Conservation (phyloP, 345 rosid genomes). For the Lepidium sativum region DNA sequence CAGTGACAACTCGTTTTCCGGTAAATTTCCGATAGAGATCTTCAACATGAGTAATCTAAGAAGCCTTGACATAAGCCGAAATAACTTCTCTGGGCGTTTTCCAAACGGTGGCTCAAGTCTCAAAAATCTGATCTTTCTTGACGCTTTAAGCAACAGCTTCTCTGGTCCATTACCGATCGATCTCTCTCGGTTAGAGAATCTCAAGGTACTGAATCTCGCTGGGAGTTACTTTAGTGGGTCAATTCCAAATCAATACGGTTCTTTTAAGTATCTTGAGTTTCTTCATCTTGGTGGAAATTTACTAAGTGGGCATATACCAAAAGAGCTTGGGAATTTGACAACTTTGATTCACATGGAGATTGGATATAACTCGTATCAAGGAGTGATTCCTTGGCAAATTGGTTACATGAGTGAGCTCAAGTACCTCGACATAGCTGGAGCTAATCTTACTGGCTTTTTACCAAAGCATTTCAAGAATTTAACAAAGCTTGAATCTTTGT, state of each 20-base stretch:
- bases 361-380: conserved; percentile 75
- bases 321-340: conserved; percentile 57
- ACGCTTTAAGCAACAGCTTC: conserved; percentile 91
- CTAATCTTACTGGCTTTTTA: conserved; percentile 67
- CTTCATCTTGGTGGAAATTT: conserved; percentile 79
- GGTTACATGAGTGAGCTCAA: conserved; percentile 70
- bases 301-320: conserved; percentile 55
- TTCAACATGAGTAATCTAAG: conserved; percentile 44
- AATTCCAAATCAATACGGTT: conserved; percentile 66
- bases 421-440: conserved; percentile 84
- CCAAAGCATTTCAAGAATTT: conserved; percentile 69
- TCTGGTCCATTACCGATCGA: conserved; percentile 63
- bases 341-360: conserved; percentile 86
- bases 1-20: conserved; percentile 70
- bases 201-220: conserved; percentile 69
- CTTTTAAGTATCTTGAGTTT: conserved; percentile 59
- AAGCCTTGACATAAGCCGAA: conserved; percentile 75
- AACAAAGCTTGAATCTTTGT: conserved; percentile 71
- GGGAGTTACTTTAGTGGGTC: conserved; percentile 89
- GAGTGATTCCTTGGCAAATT: conserved; percentile 67
- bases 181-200: conserved; percentile 44
- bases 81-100: conserved; percentile 71
- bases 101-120: conserved; percentile 48
- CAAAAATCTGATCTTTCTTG: conserved; percentile 40
- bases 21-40: conserved; percentile 50